phyloP scores from a whole-genome alignment of 2,329 filamentous ascomycete genomes.

The Metarhizium sp. region DNA sequence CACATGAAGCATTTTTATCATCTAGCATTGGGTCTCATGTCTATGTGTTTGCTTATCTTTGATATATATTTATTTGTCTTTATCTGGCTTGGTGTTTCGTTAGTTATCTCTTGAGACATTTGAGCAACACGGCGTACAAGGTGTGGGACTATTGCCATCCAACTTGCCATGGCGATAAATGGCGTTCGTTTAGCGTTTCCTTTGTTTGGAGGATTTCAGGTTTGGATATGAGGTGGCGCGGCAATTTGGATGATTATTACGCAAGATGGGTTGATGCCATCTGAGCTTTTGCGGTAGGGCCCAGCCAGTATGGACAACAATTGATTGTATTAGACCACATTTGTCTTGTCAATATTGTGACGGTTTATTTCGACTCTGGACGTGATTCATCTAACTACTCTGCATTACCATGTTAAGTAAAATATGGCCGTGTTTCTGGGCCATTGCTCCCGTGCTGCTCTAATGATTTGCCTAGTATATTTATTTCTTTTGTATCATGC shows the following conservation, averaged over 20 bases:
- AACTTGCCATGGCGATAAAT: slow-evolving; percentile 4
- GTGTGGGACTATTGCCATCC: background rate
- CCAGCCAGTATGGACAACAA: slow-evolving; percentile 2
- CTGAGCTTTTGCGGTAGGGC: background rate
- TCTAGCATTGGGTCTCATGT: background rate
- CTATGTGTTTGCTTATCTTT: background rate
- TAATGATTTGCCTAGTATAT: background rate
- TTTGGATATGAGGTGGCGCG: background rate
- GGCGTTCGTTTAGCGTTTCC: background rate
- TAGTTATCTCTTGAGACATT: background rate
- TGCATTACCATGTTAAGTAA: too few relatives aligned
- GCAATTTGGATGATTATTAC: background rate
- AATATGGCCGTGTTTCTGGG: too few relatives aligned
- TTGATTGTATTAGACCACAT: background rate
- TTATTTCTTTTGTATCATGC: background rate
- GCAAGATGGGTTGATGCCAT: background rate
- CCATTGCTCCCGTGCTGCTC: too few relatives aligned
- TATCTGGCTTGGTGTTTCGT: background rate
- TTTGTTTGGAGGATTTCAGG: background rate
- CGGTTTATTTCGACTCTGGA: too few relatives aligned
- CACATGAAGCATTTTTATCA: background rate
- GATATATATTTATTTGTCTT: background rate
- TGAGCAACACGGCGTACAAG: background rate
- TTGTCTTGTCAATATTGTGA: too few relatives aligned
- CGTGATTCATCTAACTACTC: background rate